A percentile compares a stretch with the other conserved stretches of the same genome.
Evolutionary conservation across 805 yeast genomes (phyloP).

Genomic region (Jamesozyma jinghongensis): DNA sequence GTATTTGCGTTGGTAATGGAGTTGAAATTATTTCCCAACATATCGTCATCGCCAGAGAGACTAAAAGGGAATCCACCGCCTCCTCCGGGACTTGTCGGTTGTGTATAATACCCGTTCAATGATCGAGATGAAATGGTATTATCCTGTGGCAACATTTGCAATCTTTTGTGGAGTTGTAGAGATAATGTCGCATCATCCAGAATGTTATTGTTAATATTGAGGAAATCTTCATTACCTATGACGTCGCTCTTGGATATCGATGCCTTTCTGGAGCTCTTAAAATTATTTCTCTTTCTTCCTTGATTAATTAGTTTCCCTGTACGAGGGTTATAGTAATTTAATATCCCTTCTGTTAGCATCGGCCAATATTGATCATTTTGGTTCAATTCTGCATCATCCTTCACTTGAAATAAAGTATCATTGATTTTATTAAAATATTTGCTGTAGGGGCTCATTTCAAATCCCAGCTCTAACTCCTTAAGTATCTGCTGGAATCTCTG

Average conservation of each 20-base stretch:
- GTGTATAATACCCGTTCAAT: constrained; percentile 26
- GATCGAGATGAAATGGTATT: constrained; percentile 14
- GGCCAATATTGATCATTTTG: constrained; percentile 25
- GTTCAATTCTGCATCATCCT: constrained; percentile 18
- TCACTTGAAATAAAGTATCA: constrained; percentile 26
- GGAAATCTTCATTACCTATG: constrained; percentile 3
- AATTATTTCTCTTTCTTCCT: constrained; percentile 9
- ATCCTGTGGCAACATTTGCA: constrained; percentile 24
- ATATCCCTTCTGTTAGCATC: constrained; percentile 18
- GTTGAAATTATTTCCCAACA: constrained; percentile 4
- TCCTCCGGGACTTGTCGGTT: constrained; percentile 29
- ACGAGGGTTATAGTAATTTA: constrained; percentile 21
- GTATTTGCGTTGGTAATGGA: constrained; percentile 2
- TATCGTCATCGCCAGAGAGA: constrained; percentile 2
- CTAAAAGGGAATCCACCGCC: constrained; percentile 5
- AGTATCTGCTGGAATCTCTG: constrained; percentile 30
- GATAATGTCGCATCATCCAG: constrained; percentile 16
- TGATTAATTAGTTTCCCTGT: constrained; percentile 26
- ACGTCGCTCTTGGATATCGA: no score
- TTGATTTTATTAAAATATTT: constrained; percentile 25
- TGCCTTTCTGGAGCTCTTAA: background rate
- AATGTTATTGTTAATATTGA: constrained; percentile 6
- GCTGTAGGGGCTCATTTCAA: constrained; percentile 24
- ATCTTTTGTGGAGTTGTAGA: constrained; percentile 21
- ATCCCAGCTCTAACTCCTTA: constrained; percentile 28